Conservation (phyloP, 2,329 filamentous ascomycete genomes). For the Conoideocrella luteorostrata region DNA sequence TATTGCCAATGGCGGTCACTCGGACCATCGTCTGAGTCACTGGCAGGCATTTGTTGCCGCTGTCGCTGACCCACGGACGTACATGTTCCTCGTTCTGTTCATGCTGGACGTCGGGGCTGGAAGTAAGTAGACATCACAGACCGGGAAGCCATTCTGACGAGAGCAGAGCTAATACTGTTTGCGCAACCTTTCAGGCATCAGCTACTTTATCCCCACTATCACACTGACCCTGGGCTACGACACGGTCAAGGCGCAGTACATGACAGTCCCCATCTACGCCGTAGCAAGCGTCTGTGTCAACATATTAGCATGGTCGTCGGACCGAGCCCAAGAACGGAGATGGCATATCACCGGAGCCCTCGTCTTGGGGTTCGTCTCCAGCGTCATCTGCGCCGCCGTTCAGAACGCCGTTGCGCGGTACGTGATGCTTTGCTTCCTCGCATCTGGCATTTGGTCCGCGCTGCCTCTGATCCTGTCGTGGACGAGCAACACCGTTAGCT, state of each 20-base stretch:
- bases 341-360: constrained; percentile 16
- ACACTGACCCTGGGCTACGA: constrained; percentile 42
- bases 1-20: constrained; percentile 25
- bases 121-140: constrained; percentile 10
- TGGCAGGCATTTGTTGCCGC: constrained; percentile 20
- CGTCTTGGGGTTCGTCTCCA: constrained; percentile 14
- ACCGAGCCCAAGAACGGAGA: constrained; percentile 14
- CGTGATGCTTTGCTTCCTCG: constrained; percentile 16
- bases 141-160: too few relatives aligned
- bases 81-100: constrained; percentile 9
- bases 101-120: constrained; percentile 31
- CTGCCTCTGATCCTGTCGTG: constrained; percentile 17
- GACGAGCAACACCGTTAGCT: constrained; percentile 19
- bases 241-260: constrained; percentile 37
- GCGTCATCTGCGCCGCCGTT: constrained; percentile 16
- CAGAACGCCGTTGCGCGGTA: constrained; percentile 18
- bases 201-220: constrained; percentile 48
- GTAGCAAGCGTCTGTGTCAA: constrained; percentile 13
- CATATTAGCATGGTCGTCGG: constrained; percentile 17
- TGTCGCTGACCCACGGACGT: constrained; percentile 15
- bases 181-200: constrained; percentile 27
- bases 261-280: constrained; percentile 27
- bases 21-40: constrained; percentile 6
- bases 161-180: too few relatives aligned
- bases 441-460: constrained; percentile 7